Conservation (phyloP, 2,329 filamentous ascomycete species). For the Ceratocystis destructans region DNA sequence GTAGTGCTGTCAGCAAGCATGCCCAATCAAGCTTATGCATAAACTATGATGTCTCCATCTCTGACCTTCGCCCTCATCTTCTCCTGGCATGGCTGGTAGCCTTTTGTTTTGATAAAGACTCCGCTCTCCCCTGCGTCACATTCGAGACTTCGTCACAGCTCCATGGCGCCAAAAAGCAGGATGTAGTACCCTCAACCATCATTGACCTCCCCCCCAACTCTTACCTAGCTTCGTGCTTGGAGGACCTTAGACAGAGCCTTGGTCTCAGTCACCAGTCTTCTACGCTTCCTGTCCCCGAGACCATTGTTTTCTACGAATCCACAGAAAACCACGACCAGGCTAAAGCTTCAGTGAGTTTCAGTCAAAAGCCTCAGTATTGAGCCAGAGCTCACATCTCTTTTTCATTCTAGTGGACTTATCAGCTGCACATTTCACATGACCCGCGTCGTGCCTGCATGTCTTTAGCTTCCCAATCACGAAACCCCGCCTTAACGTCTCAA, state of each 20-base stretch:
- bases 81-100: conserved; percentile 22
- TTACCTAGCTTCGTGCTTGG: conserved; percentile 2
- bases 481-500: conserved; percentile 19
- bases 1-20: conserved; percentile 5
- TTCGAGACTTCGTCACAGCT: conserved; percentile 18
- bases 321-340: conserved; percentile 10
- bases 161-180: neutral
- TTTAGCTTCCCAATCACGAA: conserved; percentile 21
- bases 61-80: conserved; percentile 20
- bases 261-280: neutral
- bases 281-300: neutral
- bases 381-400: neutral
- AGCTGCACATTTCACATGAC: conserved; percentile 14
- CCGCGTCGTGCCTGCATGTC: conserved; percentile 18
- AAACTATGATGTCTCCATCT: conserved; percentile 1
- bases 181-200: conserved; percentile 13
- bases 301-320: conserved; percentile 16
- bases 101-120: conserved; percentile 22
- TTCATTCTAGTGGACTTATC: conserved; percentile 21
- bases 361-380: neutral
- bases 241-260: neutral
- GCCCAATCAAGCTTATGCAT: conserved; percentile 2
- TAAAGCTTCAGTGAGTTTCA: conserved; percentile 13
- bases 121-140: conserved; percentile 17
- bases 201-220: conserved; percentile 13